Conservation (phyloP, 768 basidiomycete genomes). For the Basidioascus undulatus region DNA sequence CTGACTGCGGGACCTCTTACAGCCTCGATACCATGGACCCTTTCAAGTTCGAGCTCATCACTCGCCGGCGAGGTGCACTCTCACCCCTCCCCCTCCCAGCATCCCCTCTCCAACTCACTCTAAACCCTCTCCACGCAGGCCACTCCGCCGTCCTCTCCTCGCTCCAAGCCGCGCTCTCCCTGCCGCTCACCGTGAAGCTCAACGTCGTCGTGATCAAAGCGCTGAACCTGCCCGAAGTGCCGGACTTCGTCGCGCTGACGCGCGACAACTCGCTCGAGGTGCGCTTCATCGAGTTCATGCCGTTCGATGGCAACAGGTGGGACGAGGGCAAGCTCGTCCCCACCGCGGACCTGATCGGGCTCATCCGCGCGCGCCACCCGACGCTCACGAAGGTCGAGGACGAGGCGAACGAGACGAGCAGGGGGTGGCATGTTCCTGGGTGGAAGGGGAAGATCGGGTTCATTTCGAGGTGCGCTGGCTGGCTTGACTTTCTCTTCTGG, state of each 20-base stretch:
- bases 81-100: neutral
- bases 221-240: constrained; percentile 55
- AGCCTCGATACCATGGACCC: constrained; percentile 69
- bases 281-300: constrained; percentile 86
- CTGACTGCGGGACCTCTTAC: neutral
- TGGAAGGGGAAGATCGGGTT: constrained; percentile 50
- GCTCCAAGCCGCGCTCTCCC: constrained; percentile 34
- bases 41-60: constrained; percentile 69
- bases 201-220: constrained; percentile 65
- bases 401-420: constrained; percentile 53
- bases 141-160: constrained; percentile 49
- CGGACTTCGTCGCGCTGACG: constrained; percentile 56
- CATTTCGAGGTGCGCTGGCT: constrained; percentile 31
- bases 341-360: constrained; percentile 35
- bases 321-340: constrained; percentile 57
- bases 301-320: constrained; percentile 79
- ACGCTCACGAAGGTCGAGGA: constrained; percentile 27
- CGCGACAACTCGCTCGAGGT: constrained; percentile 37
- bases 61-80: constrained; percentile 29
- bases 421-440: constrained; percentile 50
- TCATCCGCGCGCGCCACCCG: constrained; percentile 28
- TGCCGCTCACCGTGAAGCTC: constrained; percentile 40
- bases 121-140: no score
- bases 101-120: neutral
- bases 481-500: no score